Evolutionary conservation across 2,329 filamentous ascomycete species (phyloP).

Genomic region (Tolypocladium paradoxum): DNA sequence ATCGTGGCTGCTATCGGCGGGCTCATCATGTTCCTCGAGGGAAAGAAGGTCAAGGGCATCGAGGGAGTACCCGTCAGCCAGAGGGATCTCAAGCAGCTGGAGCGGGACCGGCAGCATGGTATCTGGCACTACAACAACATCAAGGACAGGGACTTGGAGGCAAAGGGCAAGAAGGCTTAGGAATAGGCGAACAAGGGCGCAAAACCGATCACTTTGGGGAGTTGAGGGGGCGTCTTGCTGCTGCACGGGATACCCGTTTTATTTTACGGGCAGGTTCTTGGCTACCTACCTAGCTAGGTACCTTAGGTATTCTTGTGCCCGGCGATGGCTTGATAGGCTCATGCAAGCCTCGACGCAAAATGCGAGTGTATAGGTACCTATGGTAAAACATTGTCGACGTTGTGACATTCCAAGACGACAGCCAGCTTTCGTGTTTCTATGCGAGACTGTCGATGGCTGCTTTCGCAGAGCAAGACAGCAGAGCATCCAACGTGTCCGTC

Average conservation of each 20-base stretch:
- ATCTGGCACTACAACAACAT: constrained; percentile 42
- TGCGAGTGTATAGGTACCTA: neutral
- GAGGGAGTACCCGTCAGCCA: constrained; percentile 59
- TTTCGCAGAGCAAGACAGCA: neutral
- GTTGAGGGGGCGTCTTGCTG: neutral
- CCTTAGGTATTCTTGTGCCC: no score
- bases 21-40: constrained; percentile 59
- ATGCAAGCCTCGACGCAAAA: neutral
- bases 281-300: no score
- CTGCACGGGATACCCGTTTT: neutral
- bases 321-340: neutral
- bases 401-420: neutral
- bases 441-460: neutral
- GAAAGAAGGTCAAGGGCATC: constrained; percentile 58
- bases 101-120: constrained; percentile 41
- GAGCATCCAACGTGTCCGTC: neutral
- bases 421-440: neutral
- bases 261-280: neutral
- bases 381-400: neutral
- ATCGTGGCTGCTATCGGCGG: constrained; percentile 59
- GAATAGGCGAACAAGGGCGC: neutral
- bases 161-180: constrained; percentile 5
- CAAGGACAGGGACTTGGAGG: constrained; percentile 21
- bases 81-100: constrained; percentile 39
- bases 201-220: neutral